phyloP scores from a whole-genome alignment of 148 eudicot genomes.

The Cornus florida region DNA sequence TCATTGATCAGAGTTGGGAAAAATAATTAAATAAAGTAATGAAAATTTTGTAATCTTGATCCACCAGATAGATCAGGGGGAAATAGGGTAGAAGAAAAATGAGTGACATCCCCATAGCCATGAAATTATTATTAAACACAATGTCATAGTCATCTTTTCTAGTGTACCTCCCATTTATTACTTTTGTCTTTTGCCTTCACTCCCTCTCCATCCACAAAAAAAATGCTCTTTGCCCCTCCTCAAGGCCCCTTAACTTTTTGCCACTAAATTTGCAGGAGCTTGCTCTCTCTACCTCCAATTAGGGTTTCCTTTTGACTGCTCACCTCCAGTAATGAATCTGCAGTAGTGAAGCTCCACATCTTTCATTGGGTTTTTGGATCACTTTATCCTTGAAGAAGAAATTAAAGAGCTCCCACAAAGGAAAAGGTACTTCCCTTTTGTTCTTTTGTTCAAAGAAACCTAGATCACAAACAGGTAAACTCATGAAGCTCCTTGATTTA shows the following conservation, averaged over 20 bases:
- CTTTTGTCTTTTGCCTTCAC: constrained; percentile 35
- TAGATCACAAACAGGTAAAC: constrained; percentile 4
- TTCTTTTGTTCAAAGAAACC: constrained; percentile 15
- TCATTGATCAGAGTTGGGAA: too few relatives aligned
- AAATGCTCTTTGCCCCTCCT: constrained; percentile 36
- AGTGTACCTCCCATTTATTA: constrained; percentile 31
- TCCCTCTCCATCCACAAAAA: constrained; percentile 32
- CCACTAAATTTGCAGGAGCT: constrained; percentile 21
- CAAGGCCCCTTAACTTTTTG: constrained; percentile 24
- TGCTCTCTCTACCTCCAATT: constrained; percentile 28
- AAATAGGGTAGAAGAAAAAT: not conserved
- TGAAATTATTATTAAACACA: constrained; percentile 26
- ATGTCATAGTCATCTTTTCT: constrained; percentile 32
- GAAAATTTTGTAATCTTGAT: too few relatives aligned
- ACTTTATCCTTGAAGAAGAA: not conserved
- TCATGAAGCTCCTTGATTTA: not conserved
- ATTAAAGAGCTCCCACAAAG: constrained; percentile 6
- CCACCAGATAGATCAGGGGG: not conserved
- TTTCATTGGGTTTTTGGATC: not conserved
- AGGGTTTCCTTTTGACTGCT: constrained; percentile 35
- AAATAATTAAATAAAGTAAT: too few relatives aligned
- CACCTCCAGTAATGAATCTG: not conserved
- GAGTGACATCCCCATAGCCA: not conserved
- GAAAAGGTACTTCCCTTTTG: constrained; percentile 15
- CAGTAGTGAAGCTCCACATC: not conserved